Evolutionary conservation across 139 green algal genomes (phyloP).

Genomic region (Chlamydomonas sphaeroides): DNA sequence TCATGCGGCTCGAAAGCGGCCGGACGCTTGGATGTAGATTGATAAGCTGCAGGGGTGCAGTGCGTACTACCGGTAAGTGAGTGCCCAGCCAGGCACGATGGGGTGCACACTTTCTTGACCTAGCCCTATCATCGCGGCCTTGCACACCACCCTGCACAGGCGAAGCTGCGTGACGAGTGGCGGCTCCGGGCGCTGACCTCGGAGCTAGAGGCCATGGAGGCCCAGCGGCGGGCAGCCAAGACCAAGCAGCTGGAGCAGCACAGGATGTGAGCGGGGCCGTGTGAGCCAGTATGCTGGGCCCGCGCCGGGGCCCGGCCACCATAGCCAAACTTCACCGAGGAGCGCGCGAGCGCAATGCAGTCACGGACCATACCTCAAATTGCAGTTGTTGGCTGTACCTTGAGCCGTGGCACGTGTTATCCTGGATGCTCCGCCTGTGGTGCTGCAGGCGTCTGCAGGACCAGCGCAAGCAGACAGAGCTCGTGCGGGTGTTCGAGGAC

Average conservation of each 20-base stretch:
- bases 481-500: constrained; percentile 31
- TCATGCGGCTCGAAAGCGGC: too few relatives aligned
- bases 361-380: too few relatives aligned
- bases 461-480: constrained; percentile 30
- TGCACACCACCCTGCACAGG: neutral
- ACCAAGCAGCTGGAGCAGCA: constrained; percentile 21
- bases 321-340: neutral
- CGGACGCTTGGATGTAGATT: too few relatives aligned
- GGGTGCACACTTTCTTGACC: too few relatives aligned
- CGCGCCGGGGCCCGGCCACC: neutral
- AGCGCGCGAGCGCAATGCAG: neutral
- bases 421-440: neutral
- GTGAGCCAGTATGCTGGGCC: neutral
- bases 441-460: constrained; percentile 15
- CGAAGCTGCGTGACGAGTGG: constrained; percentile 14
- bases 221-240: neutral
- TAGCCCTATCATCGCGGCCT: neutral
- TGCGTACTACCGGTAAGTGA: neutral
- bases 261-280: constrained; percentile 22
- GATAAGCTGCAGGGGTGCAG: too few relatives aligned
- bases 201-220: constrained; percentile 3
- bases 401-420: too few relatives aligned
- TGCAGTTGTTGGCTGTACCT: too few relatives aligned
- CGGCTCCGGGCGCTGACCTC: constrained; percentile 13
- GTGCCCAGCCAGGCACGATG: neutral